Evolutionary conservation across 2,329 filamentous ascomycete species (phyloP).

Genomic region (Hortaea werneckii): DNA sequence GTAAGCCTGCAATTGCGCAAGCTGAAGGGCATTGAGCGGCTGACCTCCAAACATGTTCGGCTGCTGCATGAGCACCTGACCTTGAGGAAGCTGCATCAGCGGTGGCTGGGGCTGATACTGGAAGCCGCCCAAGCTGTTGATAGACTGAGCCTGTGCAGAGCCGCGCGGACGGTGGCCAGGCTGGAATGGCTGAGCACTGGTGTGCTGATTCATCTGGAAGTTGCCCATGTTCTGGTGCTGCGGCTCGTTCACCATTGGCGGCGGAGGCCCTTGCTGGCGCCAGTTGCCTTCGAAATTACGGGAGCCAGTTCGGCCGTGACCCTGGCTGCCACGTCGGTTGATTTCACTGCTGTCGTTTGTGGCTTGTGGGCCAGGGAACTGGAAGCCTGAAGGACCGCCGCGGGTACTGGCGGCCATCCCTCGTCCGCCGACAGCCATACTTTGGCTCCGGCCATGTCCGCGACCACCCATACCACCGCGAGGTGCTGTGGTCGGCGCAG

Average conservation of each 20-base stretch:
- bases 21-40: conserved; percentile 75
- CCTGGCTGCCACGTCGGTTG: conserved; percentile 63
- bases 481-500: conserved; percentile 16
- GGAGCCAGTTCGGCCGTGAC: conserved; percentile 73
- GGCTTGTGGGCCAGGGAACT: conserved; percentile 46
- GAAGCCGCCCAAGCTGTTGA: conserved; percentile 74
- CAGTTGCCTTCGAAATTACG: conserved; percentile 98
- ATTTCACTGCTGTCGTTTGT: conserved; percentile 54
- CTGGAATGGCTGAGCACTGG: conserved; percentile 67
- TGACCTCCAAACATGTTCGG: conserved; percentile 77
- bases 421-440: conserved; percentile 68
- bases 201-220: conserved; percentile 61
- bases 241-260: conserved; percentile 38
- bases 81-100: conserved; percentile 72
- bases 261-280: conserved; percentile 57
- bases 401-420: conserved; percentile 49
- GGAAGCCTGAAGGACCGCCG: conserved; percentile 59
- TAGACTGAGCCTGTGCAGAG: conserved; percentile 71
- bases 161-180: conserved; percentile 79
- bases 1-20: conserved; percentile 83
- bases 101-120: conserved; percentile 69
- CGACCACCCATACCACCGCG: conserved; percentile 30
- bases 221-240: conserved; percentile 45
- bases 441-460: conserved; percentile 65
- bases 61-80: conserved; percentile 69